Conservation (phyloP, 805 yeast species). For the Kazachstania taianensis region DNA sequence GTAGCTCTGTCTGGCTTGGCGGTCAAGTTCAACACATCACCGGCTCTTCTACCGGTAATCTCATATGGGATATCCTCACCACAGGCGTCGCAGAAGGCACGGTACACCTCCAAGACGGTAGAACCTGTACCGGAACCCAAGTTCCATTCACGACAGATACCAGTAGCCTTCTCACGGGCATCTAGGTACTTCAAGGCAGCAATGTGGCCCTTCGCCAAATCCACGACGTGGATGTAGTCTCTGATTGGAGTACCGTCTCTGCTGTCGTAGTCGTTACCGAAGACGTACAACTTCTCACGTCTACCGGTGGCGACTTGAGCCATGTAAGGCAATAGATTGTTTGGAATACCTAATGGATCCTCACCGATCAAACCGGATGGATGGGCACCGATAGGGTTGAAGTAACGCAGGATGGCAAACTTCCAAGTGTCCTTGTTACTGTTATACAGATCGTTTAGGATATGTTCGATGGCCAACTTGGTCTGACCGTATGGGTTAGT, state of each 20-base stretch:
- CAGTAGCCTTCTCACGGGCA: constrained; percentile 25
- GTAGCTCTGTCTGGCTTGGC: constrained; percentile 63
- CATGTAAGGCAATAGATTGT: constrained; percentile 62
- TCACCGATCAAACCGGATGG: constrained; percentile 75
- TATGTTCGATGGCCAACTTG: constrained; percentile 54
- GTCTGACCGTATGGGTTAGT: constrained; percentile 73
- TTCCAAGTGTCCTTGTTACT: constrained; percentile 36
- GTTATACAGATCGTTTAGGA: constrained; percentile 43
- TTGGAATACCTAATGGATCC: constrained; percentile 70
- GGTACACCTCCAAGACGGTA: constrained; percentile 62
- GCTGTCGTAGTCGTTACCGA: constrained; percentile 61
- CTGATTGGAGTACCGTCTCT: constrained; percentile 76
- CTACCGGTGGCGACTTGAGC: constrained; percentile 73
- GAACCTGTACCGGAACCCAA: constrained; percentile 76
- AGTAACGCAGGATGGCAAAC: constrained; percentile 61
- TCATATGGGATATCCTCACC: constrained; percentile 56
- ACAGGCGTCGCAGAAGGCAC: constrained; percentile 54
- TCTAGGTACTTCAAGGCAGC: constrained; percentile 54
- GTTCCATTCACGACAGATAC: constrained; percentile 69
- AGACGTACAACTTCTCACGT: constrained; percentile 53
- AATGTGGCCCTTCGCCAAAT: constrained; percentile 67
- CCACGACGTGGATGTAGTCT: constrained; percentile 75
- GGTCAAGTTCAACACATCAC: constrained; percentile 68
- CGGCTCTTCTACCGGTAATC: constrained; percentile 57
- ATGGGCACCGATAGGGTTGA: constrained; percentile 82